Conservation (phyloP, 768 basidiomycete species). For the Auricularia cornea region DNA sequence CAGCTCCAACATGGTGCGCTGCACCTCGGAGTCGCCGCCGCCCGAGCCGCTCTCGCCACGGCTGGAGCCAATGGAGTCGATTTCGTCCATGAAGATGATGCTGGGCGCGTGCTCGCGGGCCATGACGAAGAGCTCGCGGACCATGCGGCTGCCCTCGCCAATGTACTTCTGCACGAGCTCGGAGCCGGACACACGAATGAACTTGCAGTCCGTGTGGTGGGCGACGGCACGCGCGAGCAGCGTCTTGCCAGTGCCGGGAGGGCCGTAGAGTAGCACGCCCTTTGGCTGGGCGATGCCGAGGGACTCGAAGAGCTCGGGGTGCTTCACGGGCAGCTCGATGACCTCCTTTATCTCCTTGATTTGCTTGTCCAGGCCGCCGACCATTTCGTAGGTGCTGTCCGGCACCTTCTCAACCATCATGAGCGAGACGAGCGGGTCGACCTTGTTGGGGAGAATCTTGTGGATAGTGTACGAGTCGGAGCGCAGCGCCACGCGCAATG, state of each 20-base stretch:
- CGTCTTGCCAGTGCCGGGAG: conserved; percentile 95
- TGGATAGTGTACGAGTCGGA: conserved; percentile 96
- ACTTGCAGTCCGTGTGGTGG: conserved; percentile 95
- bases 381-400: conserved; percentile 99
- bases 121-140: conserved; percentile 97
- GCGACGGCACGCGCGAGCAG: conserved; percentile 91
- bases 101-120: conserved; percentile 94
- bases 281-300: conserved; percentile 97
- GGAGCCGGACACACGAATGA: conserved; percentile 89
- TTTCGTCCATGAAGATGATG: conserved; percentile 99
- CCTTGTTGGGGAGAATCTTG: conserved; percentile 94
- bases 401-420: conserved; percentile 99
- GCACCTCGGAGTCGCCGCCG: conserved; percentile 79
- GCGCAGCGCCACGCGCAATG: conserved; percentile 88
- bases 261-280: conserved; percentile 91
- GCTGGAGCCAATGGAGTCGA: conserved; percentile 93
- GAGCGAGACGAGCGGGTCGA: conserved; percentile 94
- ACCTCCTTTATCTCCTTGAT: conserved; percentile 99
- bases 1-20: conserved; percentile 85
- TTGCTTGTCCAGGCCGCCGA: conserved; percentile 95
- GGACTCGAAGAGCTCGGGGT: conserved; percentile 92
- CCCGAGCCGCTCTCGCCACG: conserved; percentile 69
- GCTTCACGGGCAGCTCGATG: conserved; percentile 95
- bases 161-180: conserved; percentile 98
- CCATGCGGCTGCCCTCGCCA: conserved; percentile 94